Evolutionary conservation across 73 alveolate genomes (phyloP).

Genomic region (Tetrahymena thermophila): DNA sequence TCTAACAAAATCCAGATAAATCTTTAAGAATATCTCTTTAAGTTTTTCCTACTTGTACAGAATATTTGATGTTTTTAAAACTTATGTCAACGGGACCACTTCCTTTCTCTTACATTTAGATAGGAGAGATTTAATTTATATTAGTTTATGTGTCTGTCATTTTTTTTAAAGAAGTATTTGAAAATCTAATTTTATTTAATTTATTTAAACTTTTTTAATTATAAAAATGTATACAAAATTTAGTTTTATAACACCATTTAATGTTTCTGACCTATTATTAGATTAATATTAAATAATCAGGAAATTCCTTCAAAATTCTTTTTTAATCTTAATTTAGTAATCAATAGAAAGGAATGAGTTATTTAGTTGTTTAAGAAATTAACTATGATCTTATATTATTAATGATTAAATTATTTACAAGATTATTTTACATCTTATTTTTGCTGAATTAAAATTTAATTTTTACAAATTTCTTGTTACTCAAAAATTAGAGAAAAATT

Average conservation of each 20-base stretch:
- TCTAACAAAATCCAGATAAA: conserved; percentile 67
- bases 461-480: neutral
- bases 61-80: conserved; percentile 16
- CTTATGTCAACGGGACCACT: conserved; percentile 25
- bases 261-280: too few species aligned
- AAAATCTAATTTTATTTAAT: too few species aligned
- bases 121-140: neutral
- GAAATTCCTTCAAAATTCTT: neutral
- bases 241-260: too few species aligned
- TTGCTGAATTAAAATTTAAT: neutral
- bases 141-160: neutral
- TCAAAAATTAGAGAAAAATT: neutral
- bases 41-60: neutral
- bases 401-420: neutral
- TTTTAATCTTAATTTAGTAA: neutral
- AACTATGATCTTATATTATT: neutral
- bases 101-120: neutral
- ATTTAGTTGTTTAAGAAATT: neutral
- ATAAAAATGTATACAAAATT: neutral
- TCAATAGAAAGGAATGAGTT: neutral
- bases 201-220: neutral
- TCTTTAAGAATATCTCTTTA: conserved; percentile 47
- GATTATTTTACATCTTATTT: neutral
- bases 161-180: neutral
- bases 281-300: too few species aligned